Base-by-base conservation (phyloP, 495 filamentous ascomycete genomes). In the Penicillium longicatenatum region DNA sequence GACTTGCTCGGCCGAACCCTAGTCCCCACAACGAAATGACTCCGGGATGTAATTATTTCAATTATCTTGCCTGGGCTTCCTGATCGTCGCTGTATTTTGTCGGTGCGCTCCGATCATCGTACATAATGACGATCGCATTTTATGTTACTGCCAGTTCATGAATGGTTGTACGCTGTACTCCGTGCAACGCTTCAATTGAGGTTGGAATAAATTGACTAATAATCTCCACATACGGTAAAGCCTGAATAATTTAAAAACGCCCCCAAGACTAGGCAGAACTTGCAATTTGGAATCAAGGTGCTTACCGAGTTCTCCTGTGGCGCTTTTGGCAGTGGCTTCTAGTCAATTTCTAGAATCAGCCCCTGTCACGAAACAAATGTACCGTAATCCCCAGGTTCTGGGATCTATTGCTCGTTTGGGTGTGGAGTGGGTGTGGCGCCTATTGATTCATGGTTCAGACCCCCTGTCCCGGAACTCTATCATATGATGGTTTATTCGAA, bases 11-110 rank as follows among this genome's bases (percentile, higher is more conserved):
- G 22, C n/a, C 45, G 22, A 41, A 26, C 24, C 24, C 17, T 33
- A 57, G 14, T 20, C 46, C 19, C 55, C 55, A 57, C 55, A 26
- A 26, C 26, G 7, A 26, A 26, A 0, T 26, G 26, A n/a, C n/a
- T n/a, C n/a, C n/a, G n/a, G n/a, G n/a, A n/a, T n/a, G n/a, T n/a
- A n/a, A n/a, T n/a, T n/a, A n/a, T n/a, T n/a, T n/a, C n/a, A 26
- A 26, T 26, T 26, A 26, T 26, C 7, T 26, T 4, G 26, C 26
- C 26, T 26, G 26, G 26, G 7, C 4, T 26, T 26, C 0, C 1
- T 16, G 37, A 39, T 39, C 37, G 1, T 35, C 31, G 31, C 31
- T 35, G 12, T 9, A 6, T 35, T 35, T 0, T 35, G 31, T 35
- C 31, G 31, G 31, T 35, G 31, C 31, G 12, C 31, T 9, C 31